Evolutionary conservation across 768 basidiomycete species (phyloP).

Genomic region (Boletus patriciae): DNA sequence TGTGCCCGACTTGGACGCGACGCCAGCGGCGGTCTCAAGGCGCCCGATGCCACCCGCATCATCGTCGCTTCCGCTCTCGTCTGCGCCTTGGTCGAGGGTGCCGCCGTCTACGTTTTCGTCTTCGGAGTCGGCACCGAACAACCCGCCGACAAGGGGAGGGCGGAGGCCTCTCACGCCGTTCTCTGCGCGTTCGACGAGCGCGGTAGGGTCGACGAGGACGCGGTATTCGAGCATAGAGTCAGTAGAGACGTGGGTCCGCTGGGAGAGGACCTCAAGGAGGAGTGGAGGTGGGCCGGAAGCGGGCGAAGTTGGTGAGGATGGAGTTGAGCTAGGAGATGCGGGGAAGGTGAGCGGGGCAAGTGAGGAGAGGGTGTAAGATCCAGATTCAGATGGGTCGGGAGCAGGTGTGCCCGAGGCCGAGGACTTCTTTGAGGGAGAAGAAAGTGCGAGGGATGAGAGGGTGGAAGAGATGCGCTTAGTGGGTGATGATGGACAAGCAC

Average conservation of each 20-base stretch:
- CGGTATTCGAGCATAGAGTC: slow-evolving; percentile 77
- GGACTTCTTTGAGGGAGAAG: slow-evolving; percentile 18
- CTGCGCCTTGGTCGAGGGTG: slow-evolving; percentile 27
- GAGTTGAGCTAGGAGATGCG: slow-evolving; percentile 1
- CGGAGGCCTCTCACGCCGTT: slow-evolving; percentile 66
- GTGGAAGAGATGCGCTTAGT: slow-evolving; percentile 14
- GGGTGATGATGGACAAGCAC: slow-evolving; percentile 10
- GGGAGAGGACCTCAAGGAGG: slow-evolving; percentile 64
- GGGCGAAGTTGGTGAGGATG: slow-evolving; percentile 13
- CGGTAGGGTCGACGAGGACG: slow-evolving; percentile 67
- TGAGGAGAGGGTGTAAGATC: slow-evolving; percentile 15
- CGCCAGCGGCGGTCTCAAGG: slow-evolving; percentile 28
- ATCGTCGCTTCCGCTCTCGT: slow-evolving; percentile 47
- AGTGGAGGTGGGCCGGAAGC: slow-evolving; percentile 41
- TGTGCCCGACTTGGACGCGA: slow-evolving; percentile 16
- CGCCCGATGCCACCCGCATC: slow-evolving; percentile 23
- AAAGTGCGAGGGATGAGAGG: slow-evolving; percentile 16
- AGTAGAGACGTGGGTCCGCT: slow-evolving; percentile 67
- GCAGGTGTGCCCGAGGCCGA: background rate
- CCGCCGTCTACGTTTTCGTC: slow-evolving; percentile 48
- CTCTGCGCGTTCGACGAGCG: slow-evolving; percentile 64
- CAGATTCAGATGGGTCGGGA: slow-evolving; percentile 3
- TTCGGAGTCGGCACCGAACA: slow-evolving; percentile 43
- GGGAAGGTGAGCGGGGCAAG: slow-evolving; percentile 14
- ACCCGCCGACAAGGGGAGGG: slow-evolving; percentile 39